Base-by-base conservation (phyloP, 768 basidiomycete genomes). In the Amanita molliuscula region DNA sequence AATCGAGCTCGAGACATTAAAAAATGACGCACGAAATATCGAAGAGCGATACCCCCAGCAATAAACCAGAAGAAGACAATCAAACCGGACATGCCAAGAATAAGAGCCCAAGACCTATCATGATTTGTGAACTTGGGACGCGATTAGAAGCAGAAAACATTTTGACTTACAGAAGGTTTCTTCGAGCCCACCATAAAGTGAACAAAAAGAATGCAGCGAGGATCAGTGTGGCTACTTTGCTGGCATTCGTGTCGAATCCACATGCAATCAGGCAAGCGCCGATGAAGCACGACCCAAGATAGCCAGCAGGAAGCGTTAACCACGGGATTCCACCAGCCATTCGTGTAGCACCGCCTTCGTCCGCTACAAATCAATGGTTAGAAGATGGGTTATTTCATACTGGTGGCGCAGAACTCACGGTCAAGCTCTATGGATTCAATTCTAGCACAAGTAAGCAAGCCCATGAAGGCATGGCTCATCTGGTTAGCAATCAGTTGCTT, bases 21-120 rank as follows among this genome's bases (percentile, higher is more conserved):
- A 15, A 20, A 28, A 31, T 4, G 28, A 57, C 77, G 53, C 50
- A 90, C 88, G 37, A 91, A 68, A 59, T 77, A 95, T 45, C 92
- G 72, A 36, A 95, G 72, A 0, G 88, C 88, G 7, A 81, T 71
- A 4, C 85, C 81, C 4, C 77, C 82, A 0, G 61, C 81, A 13
- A 89, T 80, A 61, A 93, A 88, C 88, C 90, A 92, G 62, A 88
- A 91, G 1, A 88, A 56, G 10, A 91, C 68, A 53, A 90, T 83
- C 4, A 94, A 64, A 1, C 82, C 89, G 4, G 79, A 72, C 82
- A 93, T 89, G 16, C 84, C 81, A 11, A 85, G 48, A 50, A 92
- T 87, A 18, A 92, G 72, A 1, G 72, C 56, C 88, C 88, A 92
- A 4, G 88, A 84, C 53, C 88, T 89, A 18, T 25, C 8, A 8